phyloP scores from a whole-genome alignment of 768 basidiomycete genomes.

The Tremella fuciformis region DNA sequence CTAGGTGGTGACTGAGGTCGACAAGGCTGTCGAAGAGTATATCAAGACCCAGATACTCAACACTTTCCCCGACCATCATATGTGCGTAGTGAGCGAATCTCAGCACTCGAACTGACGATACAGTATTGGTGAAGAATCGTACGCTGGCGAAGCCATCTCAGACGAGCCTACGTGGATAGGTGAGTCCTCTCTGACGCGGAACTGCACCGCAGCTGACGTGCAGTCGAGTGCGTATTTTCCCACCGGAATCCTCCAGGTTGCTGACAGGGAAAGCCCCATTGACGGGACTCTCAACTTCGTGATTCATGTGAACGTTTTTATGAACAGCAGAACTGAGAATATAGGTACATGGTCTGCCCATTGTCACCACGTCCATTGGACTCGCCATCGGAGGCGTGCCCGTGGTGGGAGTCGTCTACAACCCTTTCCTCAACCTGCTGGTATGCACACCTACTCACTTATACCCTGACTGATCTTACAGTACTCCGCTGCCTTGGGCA shows the following conservation, averaged over 20 bases:
- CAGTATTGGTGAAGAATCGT: constrained; percentile 93
- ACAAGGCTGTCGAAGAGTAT: constrained; percentile 82
- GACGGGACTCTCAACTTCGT: constrained; percentile 50
- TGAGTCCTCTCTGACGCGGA: constrained; percentile 57
- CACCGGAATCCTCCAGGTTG: too few species aligned
- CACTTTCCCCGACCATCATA: constrained; percentile 72
- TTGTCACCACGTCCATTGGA: constrained; percentile 85
- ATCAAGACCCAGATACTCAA: constrained; percentile 67
- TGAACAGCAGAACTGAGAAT: constrained; percentile 11
- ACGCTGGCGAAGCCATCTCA: constrained; percentile 62
- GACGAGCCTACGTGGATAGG: constrained; percentile 93
- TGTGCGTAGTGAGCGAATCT: constrained; percentile 59
- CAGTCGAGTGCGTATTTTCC: constrained; percentile 24
- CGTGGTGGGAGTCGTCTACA: constrained; percentile 86
- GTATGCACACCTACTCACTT: constrained; percentile 52
- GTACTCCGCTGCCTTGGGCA: constrained; percentile 74
- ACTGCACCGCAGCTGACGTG: constrained; percentile 1
- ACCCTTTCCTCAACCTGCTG: constrained; percentile 83
- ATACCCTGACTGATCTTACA: constrained; percentile 3
- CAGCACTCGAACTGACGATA: neutral
- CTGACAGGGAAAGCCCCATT: constrained; percentile 31
- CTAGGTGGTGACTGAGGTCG: constrained; percentile 84
- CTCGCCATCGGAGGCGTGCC: constrained; percentile 77
- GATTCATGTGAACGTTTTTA: constrained; percentile 8
- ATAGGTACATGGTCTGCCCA: constrained; percentile 61